A percentile compares a stretch with the other conserved stretches of the same genome.
Conservation (phyloP, 1,284 basidiomycete species). For the Trichosporon asahii region DNA sequence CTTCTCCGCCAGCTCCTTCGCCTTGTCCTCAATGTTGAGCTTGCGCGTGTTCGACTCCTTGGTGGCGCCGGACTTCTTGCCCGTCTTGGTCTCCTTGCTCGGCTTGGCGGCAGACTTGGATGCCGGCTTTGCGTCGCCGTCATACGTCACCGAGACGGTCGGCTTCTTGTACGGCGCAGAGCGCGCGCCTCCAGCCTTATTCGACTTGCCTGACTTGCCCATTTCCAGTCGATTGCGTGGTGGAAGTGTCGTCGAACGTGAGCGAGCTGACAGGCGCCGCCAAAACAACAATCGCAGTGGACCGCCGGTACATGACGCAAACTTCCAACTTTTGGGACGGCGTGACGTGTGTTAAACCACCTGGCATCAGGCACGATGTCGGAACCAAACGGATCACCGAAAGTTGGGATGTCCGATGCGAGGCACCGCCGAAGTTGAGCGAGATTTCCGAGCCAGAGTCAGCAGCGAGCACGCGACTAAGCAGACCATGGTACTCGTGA, state of each 20-base stretch:
- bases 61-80: neutral
- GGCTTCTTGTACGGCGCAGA: conserved; percentile 25
- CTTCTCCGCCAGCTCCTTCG: conserved; percentile 12
- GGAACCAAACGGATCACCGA: conserved; percentile 11
- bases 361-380: neutral
- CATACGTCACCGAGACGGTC: conserved; percentile 43
- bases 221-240: conserved; percentile 20
- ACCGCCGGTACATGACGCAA: neutral
- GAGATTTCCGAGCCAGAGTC: neutral
- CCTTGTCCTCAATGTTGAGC: neutral
- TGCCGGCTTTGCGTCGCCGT: conserved; percentile 22
- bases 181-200: conserved; percentile 19
- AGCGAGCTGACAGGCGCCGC: neutral
- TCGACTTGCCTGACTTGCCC: conserved; percentile 32
- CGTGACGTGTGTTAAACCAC: neutral
- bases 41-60: neutral
- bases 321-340: conserved; percentile 14
- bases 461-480: neutral
- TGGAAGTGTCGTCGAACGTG: neutral
- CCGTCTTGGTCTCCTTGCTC: neutral
- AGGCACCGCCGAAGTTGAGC: neutral
- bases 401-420: neutral
- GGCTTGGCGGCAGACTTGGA: conserved; percentile 12
- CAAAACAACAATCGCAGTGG: conserved; percentile 1
- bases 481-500: conserved; percentile 5